Percentiles rank a stretch among this genome's conserved stretches.
Conservation (phyloP, 2,329 filamentous ascomycete species). For the Fusarium falciforme region DNA sequence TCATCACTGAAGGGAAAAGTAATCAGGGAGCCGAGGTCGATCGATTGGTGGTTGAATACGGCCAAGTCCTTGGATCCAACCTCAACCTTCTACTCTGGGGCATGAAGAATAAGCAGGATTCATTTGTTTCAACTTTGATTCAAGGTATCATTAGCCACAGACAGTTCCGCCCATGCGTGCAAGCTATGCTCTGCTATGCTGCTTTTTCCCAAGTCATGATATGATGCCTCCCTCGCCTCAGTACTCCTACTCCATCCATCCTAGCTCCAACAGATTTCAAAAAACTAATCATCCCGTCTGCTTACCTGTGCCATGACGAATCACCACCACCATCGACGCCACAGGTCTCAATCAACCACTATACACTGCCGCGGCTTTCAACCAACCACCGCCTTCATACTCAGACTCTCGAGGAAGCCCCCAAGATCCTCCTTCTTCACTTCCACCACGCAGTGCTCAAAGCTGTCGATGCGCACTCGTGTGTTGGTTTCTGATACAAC, state of each 20-base stretch:
- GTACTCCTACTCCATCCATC: conserved; percentile 25
- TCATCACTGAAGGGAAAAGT: not conserved
- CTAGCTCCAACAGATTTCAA: conserved; percentile 13
- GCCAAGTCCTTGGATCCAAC: not conserved
- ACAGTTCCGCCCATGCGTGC: conserved; percentile 26
- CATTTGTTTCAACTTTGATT: conserved; percentile 9
- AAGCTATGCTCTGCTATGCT: conserved; percentile 17
- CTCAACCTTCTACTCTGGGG: not conserved
- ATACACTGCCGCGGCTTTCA: conserved; percentile 44
- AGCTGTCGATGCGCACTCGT: conserved; percentile 91
- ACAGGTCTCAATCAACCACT: conserved; percentile 11
- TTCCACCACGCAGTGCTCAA: conserved; percentile 97
- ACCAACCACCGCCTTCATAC: conserved; percentile 86
- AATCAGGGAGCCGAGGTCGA: not conserved
- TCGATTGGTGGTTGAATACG: not conserved
- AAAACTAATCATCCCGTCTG: conserved; percentile 13
- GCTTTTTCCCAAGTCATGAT: conserved; percentile 31
- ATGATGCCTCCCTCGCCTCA: conserved; percentile 3
- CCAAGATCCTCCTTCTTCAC: conserved; percentile 96
- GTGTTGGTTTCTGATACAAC: conserved; percentile 93
- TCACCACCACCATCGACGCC: not conserved
- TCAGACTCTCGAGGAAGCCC: conserved; percentile 90
- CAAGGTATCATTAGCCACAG: conserved; percentile 36
- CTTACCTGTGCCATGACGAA: conserved; percentile 17
- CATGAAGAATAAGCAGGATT: not conserved